Evolutionary conservation across 1,284 basidiomycete species (phyloP).

Genomic region (Ganoderma meredithae): DNA sequence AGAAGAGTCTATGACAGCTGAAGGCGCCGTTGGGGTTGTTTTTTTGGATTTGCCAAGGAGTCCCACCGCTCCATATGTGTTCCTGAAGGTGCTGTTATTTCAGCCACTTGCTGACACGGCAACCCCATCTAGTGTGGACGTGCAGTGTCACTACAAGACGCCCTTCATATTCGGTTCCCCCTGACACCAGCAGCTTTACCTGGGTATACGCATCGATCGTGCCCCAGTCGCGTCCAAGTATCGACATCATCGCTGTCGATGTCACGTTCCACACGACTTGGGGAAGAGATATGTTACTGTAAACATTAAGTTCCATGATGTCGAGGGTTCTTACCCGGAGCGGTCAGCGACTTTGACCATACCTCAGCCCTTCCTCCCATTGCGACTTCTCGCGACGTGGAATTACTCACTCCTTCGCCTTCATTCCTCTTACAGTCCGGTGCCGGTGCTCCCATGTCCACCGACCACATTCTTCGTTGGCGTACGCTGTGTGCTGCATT

Average conservation of each 20-base stretch:
- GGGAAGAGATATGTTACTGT: neutral
- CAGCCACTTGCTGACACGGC: neutral
- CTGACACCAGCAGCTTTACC: neutral
- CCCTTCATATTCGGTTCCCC: neutral
- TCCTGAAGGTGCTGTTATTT: neutral
- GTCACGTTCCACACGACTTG: neutral
- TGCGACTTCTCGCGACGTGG: neutral
- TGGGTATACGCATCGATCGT: neutral
- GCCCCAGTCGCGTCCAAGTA: neutral
- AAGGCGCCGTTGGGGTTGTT: slow-evolving; percentile 1
- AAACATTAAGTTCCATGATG: neutral
- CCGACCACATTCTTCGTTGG: neutral
- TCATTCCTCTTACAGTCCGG: neutral
- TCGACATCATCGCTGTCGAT: neutral
- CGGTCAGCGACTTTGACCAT: neutral
- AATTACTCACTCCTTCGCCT: neutral
- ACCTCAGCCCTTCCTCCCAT: neutral
- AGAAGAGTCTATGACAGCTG: neutral
- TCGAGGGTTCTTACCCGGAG: neutral
- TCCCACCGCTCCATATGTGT: neutral
- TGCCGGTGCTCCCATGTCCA: neutral
- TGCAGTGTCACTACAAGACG: neutral
- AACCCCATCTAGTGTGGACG: neutral
- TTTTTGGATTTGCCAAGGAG: neutral
- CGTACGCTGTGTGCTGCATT: neutral